These are phyloP conservation scores for Phascolomyces articulosus DNA, from an alignment of 371 early-diverging fungal genomes.

Conservation along the genomic window DNA sequence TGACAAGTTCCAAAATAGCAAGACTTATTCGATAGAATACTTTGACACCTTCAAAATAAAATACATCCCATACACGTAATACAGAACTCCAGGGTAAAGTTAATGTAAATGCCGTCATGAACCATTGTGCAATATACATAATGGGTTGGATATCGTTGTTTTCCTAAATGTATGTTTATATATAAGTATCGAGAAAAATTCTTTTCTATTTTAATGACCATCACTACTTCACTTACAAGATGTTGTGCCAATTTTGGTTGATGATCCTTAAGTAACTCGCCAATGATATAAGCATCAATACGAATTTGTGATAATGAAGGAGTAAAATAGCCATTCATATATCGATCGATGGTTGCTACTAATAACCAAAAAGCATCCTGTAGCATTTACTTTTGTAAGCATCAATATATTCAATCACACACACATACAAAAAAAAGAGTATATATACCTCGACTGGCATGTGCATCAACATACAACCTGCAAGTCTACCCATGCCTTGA, in stretches of 20 bases:
- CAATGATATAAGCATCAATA: slow-evolving; percentile 87
- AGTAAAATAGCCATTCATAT: slow-evolving; percentile 81
- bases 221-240: slow-evolving; percentile 59
- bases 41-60: slow-evolving; percentile 84
- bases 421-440: neutral
- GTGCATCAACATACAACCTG: slow-evolving; percentile 90
- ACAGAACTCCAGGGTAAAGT: slow-evolving; percentile 91
- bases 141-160: slow-evolving; percentile 80
- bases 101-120: slow-evolving; percentile 90
- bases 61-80: slow-evolving; percentile 93
- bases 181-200: too few species aligned
- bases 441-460: slow-evolving; percentile 69
- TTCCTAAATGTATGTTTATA: slow-evolving; percentile 25
- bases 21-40: slow-evolving; percentile 85
- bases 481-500: slow-evolving; percentile 96
- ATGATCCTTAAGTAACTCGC: slow-evolving; percentile 71
- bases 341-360: slow-evolving; percentile 75
- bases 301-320: slow-evolving; percentile 76
- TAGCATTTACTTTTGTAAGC: too few species aligned
- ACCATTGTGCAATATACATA: slow-evolving; percentile 94
- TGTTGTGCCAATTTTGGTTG: slow-evolving; percentile 76
- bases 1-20: slow-evolving; percentile 73
- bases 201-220: neutral
- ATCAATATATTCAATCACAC: neutral
- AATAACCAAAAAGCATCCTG: slow-evolving; percentile 89